Percentiles rank a stretch among this genome's conserved stretches.
phyloP scores from a whole-genome alignment of 345 rosid genomes.

The Boechera stricta region DNA sequence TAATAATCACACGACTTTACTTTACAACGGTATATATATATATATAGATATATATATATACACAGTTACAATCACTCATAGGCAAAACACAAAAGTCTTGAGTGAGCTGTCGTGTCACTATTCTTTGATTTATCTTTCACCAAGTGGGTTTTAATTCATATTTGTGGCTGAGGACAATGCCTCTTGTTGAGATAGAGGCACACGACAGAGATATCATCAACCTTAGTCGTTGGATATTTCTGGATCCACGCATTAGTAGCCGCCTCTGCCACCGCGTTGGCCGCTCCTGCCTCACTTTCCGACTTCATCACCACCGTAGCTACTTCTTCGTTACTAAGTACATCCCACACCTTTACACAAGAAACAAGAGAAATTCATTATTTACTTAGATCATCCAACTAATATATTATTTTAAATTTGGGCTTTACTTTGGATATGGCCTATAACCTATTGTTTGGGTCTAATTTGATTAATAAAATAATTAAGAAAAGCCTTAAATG shows the following conservation, averaged over 20 bases:
- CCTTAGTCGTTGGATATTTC: constrained; percentile 61
- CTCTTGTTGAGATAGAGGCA: constrained; percentile 61
- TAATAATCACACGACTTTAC: constrained; percentile 6
- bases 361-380: not conserved
- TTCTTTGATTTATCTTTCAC: not conserved
- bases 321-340: constrained; percentile 70
- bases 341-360: constrained; percentile 73
- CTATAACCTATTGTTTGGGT: not conserved
- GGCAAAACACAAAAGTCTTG: constrained; percentile 6
- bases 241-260: constrained; percentile 66
- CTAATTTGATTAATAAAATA: not conserved
- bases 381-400: not conserved
- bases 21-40: constrained; percentile 6
- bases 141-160: constrained; percentile 26
- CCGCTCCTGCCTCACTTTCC: constrained; percentile 51
- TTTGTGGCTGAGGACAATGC: not conserved
- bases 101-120: constrained; percentile 27
- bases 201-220: constrained; percentile 73
- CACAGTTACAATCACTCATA: constrained; percentile 18
- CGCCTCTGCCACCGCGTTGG: constrained; percentile 67
- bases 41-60: not conserved
- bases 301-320: constrained; percentile 56
- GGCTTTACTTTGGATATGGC: not conserved
- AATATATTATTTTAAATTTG: not conserved
- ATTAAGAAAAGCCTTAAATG: not conserved